Conservation (phyloP, 176 grass and related monocot species). For the Cocos nucifera region DNA sequence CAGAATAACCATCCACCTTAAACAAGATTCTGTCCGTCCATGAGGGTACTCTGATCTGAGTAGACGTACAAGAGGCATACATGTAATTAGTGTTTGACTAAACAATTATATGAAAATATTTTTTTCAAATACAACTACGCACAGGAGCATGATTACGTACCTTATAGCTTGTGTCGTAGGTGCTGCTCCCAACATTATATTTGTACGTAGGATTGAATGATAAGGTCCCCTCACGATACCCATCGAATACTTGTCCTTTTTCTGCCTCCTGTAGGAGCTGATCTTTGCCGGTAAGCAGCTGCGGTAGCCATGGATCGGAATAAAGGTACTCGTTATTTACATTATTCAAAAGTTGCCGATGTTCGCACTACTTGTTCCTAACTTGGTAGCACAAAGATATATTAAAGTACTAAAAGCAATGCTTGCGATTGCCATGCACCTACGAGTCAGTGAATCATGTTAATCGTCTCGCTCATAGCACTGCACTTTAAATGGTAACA, state of each 20-base stretch:
- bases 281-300: conserved; percentile 49
- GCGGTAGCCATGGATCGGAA: neutral
- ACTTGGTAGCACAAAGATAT: too few relatives aligned
- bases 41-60: conserved; percentile 59
- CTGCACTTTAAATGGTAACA: too few relatives aligned
- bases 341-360: too few relatives aligned
- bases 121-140: too few relatives aligned
- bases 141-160: neutral
- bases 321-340: too few relatives aligned
- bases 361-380: too few relatives aligned
- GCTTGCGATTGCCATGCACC: too few relatives aligned
- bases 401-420: too few relatives aligned
- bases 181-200: conserved; percentile 44
- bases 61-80: neutral
- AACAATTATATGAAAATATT: too few relatives aligned
- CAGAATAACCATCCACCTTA: conserved; percentile 47
- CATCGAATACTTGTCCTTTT: conserved; percentile 58
- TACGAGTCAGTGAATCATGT: too few relatives aligned
- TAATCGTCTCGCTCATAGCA: too few relatives aligned
- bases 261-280: conserved; percentile 60
- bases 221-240: conserved; percentile 47
- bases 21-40: conserved; percentile 75
- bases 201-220: conserved; percentile 69
- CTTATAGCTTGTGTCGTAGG: conserved; percentile 61
- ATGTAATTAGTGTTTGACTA: too few relatives aligned